Base-by-base conservation (phyloP, 805 yeast genomes). In the Metschnikowia lachancei region DNA sequence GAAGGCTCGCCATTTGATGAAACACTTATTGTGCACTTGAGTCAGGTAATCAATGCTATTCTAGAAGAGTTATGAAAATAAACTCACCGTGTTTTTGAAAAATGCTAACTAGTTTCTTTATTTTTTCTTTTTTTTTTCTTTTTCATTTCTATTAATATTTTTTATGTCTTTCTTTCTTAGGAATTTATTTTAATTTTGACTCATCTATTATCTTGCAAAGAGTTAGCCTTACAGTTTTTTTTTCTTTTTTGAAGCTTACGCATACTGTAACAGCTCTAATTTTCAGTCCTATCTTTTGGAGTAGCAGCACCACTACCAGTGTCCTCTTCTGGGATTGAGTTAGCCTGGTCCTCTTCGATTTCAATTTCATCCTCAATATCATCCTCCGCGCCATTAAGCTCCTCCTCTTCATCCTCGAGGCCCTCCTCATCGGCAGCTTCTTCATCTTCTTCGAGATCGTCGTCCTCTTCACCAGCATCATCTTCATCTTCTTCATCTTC, bases 401-500 rank as follows among this genome's bases (percentile, higher is more conserved):
- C 54, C 10, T 44, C 52, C 19, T 41, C 61, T 13, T 30, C 33
- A 30, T 30, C 33, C 10, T 30, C 33, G 17, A n/a, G 17, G 10
- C 22, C 54, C 12, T 45, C 50, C 4, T 39, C 49, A 16, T 50
- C 51, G 3, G 39, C 48, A 20, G 37, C 51, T 4, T 39, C 30
- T 16, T 46, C 54, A 20, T 46, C 51, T 17, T 48, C 52, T 16
- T 41, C 56, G 17, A 36, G 51, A 2, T 52, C 59, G 2, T 52
- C 57, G 7, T 49, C 58, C 11, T 46, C 57, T 9, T 50, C 63
- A 2, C 47, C 64, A 10, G 50, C 61, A 16, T 55, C 64, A 14
- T 60, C 64, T 10, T 59, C 64, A 3, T 60, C 64, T 4, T 55
- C 62, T 9, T 63, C 66, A 7, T 62, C 66, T 1, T 62, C 66